Conservation (phyloP, 352 stramenopile species). For the Phytophthora rubi region DNA sequence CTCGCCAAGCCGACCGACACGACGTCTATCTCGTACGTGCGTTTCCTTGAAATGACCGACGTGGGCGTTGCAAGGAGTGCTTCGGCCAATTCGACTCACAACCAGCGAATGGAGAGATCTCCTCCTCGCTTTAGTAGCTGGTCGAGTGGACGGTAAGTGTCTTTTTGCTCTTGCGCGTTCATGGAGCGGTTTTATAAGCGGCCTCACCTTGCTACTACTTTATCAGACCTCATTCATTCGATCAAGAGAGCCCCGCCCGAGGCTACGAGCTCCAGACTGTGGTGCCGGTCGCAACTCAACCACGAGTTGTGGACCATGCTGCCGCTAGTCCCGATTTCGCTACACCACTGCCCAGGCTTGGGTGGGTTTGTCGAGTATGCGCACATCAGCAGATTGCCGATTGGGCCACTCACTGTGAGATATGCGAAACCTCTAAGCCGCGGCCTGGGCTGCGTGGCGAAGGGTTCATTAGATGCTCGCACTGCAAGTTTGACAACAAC, state of each 20-base stretch:
- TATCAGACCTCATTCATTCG: conserved; percentile 9
- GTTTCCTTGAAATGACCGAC: conserved; percentile 63
- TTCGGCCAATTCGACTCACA: conserved; percentile 20
- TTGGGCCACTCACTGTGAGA: conserved; percentile 74
- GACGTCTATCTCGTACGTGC: conserved; percentile 55
- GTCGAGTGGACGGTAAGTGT: conserved; percentile 6
- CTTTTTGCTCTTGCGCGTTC: neutral
- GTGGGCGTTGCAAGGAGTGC: conserved; percentile 22
- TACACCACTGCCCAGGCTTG: conserved; percentile 42
- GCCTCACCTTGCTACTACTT: neutral
- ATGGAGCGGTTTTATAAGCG: neutral
- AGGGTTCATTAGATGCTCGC: conserved; percentile 62
- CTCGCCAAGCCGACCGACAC: conserved; percentile 59
- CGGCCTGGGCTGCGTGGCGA: conserved; percentile 50
- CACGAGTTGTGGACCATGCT: conserved; percentile 42
- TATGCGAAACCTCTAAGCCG: conserved; percentile 74
- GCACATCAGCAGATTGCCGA: conserved; percentile 72
- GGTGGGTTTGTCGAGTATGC: conserved; percentile 75
- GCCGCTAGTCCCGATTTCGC: conserved; percentile 35
- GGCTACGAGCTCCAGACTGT: conserved; percentile 40
- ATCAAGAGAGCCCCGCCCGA: conserved; percentile 25
- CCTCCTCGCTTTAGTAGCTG: conserved; percentile 15
- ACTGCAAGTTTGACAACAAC: conserved; percentile 84
- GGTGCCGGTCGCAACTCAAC: conserved; percentile 37
- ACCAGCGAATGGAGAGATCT: conserved; percentile 12